These are phyloP conservation scores for Physcia stellaris DNA, from an alignment of 495 filamentous ascomycete species.

Conservation along the genomic window DNA sequence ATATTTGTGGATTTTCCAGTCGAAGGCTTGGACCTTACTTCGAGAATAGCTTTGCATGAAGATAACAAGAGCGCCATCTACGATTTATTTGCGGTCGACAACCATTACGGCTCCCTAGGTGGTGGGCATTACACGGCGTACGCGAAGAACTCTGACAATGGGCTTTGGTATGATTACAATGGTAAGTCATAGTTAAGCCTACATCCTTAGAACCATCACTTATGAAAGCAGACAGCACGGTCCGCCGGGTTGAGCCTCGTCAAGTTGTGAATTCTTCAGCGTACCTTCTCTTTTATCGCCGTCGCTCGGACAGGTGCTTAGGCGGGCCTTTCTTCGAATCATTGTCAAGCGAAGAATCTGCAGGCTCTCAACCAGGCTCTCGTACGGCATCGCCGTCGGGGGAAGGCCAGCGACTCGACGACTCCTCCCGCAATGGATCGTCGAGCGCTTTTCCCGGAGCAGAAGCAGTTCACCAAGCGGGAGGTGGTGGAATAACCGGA, in stretches of 20 bases:
- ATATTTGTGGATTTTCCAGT: conserved; percentile 84
- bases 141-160: conserved; percentile 77
- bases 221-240: no score
- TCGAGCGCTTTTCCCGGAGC: conserved; percentile 69
- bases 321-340: conserved; percentile 62
- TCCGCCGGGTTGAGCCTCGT: conserved; percentile 34
- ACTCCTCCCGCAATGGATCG: conserved; percentile 73
- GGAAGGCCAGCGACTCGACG: conserved; percentile 76
- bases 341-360: conserved; percentile 43
- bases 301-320: conserved; percentile 58
- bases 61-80: conserved; percentile 71
- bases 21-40: conserved; percentile 68
- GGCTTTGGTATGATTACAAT: conserved; percentile 87
- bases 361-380: conserved; percentile 34
- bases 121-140: conserved; percentile 94
- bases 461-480: conserved; percentile 57
- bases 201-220: no score
- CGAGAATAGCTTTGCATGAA: conserved; percentile 61
- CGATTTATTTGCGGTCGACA: conserved; percentile 88
- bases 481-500: conserved; percentile 40
- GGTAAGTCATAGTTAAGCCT: conserved; percentile 59
- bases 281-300: conserved; percentile 93
- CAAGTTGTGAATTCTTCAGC: conserved; percentile 54
- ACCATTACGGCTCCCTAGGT: conserved; percentile 81
- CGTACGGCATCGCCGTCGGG: conserved; percentile 44